Conservation (phyloP, 2,329 filamentous ascomycete species). For the Fusarium sp. region DNA sequence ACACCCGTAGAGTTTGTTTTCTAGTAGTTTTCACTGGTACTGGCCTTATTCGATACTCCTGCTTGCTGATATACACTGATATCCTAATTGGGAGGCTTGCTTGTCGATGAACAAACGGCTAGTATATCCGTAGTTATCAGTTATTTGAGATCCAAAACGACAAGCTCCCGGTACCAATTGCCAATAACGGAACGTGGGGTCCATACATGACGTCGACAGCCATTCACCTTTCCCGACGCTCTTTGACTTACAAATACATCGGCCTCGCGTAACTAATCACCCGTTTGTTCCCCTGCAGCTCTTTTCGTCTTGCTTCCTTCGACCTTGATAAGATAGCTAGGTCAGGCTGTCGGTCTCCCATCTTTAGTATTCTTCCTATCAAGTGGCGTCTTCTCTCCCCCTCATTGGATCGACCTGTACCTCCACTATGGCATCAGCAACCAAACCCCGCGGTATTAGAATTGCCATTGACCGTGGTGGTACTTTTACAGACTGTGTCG, state of each 20-base stretch:
- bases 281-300: not conserved
- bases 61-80: not conserved
- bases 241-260: constrained; percentile 18
- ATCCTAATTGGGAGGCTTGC: not conserved
- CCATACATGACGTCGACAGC: constrained; percentile 32
- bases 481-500: constrained; percentile 93
- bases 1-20: not conserved
- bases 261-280: constrained; percentile 8
- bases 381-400: constrained; percentile 25
- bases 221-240: not conserved
- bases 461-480: constrained; percentile 86
- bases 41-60: not conserved
- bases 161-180: constrained; percentile 20
- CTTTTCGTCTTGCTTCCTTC: not conserved
- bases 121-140: not conserved
- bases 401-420: constrained; percentile 12
- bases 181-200: constrained; percentile 38
- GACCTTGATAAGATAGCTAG: not conserved
- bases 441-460: constrained; percentile 70
- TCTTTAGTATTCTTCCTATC: not conserved
- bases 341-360: not conserved
- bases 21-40: not conserved
- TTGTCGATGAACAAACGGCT: not conserved
- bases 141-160: not conserved
- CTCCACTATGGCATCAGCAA: constrained; percentile 50